Evolutionary conservation across 148 eudicot species (phyloP), one percentile per base, ranked within the genome.

Genomic region (Bassia scoparia): DNA sequence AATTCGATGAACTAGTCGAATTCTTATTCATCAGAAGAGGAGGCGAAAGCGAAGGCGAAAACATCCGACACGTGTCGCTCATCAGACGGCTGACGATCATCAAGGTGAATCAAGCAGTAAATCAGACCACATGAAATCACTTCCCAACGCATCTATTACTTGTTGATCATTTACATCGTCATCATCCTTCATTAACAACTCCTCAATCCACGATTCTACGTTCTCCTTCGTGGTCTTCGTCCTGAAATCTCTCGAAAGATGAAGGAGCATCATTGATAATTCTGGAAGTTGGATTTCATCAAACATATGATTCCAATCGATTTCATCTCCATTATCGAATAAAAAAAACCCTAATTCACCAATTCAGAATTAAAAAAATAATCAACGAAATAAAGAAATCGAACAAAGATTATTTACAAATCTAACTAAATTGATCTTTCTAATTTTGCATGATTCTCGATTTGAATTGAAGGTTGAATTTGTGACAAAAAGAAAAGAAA

Each of bases 161-260:
- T 54, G 33, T 38, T 43, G 49, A 21, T 9, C 30, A 35, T 21
- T 27, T n/a, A n/a, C n/a, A 27, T 16, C 27, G 15, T 77, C 78
- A 23, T 83, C 83, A 20, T 88, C 96, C n/a, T 79, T 76, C 87
- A 91, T 73, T 30, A 89, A 61, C 33, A 84, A 67, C 72, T 78
- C 74, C 79, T 89, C 92, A 33, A 89, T 67, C 69, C 84, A 81
- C 18, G 74, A 71, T n/a, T 71, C 74, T 2, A 44, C 35, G n/a
- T 31, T 43, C 4, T 41, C 18, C 0, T 63, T 55, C 59, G 73
- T 30, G 60, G 17, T 37, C 34, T 54, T 41, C 52, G 70, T 56
- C 3, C 72, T 26, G 12, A 67, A 74, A 30, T 50, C 31, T 52
- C 44, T 67, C 5, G 30, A 2, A 0, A 18, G 11, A 21, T 54